Conservation (phyloP, 2,329 filamentous ascomycete genomes). For the Domatiomyces catenatus region DNA sequence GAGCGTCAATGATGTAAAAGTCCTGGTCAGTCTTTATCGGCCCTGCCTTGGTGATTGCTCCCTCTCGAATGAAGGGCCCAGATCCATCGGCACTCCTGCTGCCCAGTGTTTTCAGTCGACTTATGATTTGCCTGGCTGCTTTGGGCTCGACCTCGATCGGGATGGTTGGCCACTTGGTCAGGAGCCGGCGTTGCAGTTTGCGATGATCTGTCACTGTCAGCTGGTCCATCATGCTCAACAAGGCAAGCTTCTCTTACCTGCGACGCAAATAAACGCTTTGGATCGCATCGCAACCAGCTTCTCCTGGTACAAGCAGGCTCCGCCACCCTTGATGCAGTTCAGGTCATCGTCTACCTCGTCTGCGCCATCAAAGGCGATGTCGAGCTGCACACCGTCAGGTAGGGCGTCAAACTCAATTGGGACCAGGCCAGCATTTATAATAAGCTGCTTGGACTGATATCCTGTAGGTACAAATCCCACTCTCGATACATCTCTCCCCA, state of each 20-base stretch:
- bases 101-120: constrained; percentile 57
- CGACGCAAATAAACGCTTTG: constrained; percentile 75
- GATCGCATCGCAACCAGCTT: constrained; percentile 81
- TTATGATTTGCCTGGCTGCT: constrained; percentile 61
- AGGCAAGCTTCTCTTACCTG: constrained; percentile 38
- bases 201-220: constrained; percentile 53
- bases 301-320: constrained; percentile 94
- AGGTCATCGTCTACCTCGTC: constrained; percentile 91
- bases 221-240: background rate
- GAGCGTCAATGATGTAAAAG: constrained; percentile 84
- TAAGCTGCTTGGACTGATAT: constrained; percentile 75
- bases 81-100: constrained; percentile 44
- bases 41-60: constrained; percentile 61
- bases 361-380: constrained; percentile 89
- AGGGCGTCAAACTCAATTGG: constrained; percentile 66
- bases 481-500: constrained; percentile 29
- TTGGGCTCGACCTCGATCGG: constrained; percentile 89
- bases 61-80: constrained; percentile 44
- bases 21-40: constrained; percentile 74
- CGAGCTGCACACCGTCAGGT: constrained; percentile 49
- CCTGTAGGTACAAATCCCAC: constrained; percentile 90
- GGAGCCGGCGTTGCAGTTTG: constrained; percentile 66
- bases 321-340: constrained; percentile 95
- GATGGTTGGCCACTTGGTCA: constrained; percentile 63
- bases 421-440: constrained; percentile 60